phyloP scores from a whole-genome alignment of 2,329 filamentous ascomycete genomes.

The Gliomastix tumulicola region DNA sequence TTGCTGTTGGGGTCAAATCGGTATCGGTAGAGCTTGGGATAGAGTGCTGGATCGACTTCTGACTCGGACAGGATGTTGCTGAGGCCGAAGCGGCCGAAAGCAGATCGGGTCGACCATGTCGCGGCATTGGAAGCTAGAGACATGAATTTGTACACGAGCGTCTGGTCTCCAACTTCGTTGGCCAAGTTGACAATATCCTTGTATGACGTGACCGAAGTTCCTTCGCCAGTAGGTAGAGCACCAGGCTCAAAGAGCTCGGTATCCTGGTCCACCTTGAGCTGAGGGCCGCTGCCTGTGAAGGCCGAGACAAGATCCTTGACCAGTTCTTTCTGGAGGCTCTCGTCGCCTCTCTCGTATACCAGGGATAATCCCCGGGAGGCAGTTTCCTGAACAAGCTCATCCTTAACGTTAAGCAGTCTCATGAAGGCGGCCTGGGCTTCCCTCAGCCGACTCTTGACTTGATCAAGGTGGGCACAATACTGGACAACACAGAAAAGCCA shows the following conservation, averaged over 20 bases:
- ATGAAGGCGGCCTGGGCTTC: conserved; percentile 85
- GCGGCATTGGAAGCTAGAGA: conserved; percentile 91
- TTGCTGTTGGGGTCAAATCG: conserved; percentile 92
- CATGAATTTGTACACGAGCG: conserved; percentile 98
- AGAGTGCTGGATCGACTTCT: conserved; percentile 83
- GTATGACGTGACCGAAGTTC: conserved; percentile 86
- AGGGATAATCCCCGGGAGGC: conserved; percentile 85
- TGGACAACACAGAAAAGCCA: conserved; percentile 92
- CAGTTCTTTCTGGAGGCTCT: conserved; percentile 70
- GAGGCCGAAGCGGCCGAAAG: conserved; percentile 89
- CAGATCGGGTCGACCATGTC: conserved; percentile 94
- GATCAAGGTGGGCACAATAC: conserved; percentile 72
- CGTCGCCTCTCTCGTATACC: conserved; percentile 88
- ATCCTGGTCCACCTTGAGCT: conserved; percentile 79
- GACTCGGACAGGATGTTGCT: conserved; percentile 89
- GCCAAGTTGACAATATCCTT: conserved; percentile 94
- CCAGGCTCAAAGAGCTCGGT: conserved; percentile 93
- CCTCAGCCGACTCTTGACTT: conserved; percentile 67
- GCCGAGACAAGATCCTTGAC: conserved; percentile 83
- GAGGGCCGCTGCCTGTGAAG: conserved; percentile 71
- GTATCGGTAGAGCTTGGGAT: conserved; percentile 91
- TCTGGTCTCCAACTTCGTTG: conserved; percentile 94
- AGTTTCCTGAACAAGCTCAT: conserved; percentile 93
- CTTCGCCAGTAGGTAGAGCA: conserved; percentile 81
- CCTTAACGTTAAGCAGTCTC: conserved; percentile 75